A percentile compares a stretch with the other conserved stretches of the same genome.
Evolutionary conservation across 495 filamentous ascomycete genomes (phyloP).

Genomic region (Aspergillus incahuasiensis): DNA sequence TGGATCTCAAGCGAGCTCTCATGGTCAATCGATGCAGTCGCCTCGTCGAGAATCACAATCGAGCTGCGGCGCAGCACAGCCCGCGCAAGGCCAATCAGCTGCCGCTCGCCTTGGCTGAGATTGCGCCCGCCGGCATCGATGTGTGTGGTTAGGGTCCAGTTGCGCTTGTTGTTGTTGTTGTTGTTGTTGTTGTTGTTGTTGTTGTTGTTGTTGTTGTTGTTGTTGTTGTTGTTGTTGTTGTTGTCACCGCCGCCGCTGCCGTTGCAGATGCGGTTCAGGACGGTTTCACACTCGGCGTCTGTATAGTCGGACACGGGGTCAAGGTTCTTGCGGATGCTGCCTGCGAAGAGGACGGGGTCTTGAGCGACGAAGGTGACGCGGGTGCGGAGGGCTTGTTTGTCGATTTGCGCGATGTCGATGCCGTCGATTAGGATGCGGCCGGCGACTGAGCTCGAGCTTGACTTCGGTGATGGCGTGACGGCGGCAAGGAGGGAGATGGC

Average conservation of each 20-base stretch:
- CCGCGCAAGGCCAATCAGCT: slow-evolving; percentile 56
- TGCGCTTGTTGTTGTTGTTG: slow-evolving; percentile 28
- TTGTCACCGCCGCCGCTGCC: neutral
- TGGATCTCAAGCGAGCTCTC: slow-evolving; percentile 76
- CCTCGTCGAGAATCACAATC: slow-evolving; percentile 67
- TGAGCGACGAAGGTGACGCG: slow-evolving; percentile 61
- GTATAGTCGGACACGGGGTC: slow-evolving; percentile 46
- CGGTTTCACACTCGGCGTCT: slow-evolving; percentile 45
- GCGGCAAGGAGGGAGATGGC: slow-evolving; percentile 60
- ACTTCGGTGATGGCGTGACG: slow-evolving; percentile 38
- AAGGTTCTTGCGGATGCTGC: slow-evolving; percentile 55
- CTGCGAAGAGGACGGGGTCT: slow-evolving; percentile 60
- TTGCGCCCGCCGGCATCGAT: slow-evolving; percentile 56
- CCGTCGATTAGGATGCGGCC: slow-evolving; percentile 57
- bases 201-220: slow-evolving; percentile 41
- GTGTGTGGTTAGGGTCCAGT: slow-evolving; percentile 50
- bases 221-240: slow-evolving; percentile 30
- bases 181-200: too few relatives aligned
- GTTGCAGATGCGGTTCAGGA: slow-evolving; percentile 47
- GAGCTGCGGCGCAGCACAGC: slow-evolving; percentile 56
- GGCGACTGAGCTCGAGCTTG: neutral
- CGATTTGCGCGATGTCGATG: slow-evolving; percentile 56
- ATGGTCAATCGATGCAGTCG: slow-evolving; percentile 80
- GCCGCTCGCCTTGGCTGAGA: slow-evolving; percentile 58
- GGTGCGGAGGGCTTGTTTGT: slow-evolving; percentile 54